Base-by-base conservation (phyloP, 768 basidiomycete species). In the Naganishia friedmannii region DNA sequence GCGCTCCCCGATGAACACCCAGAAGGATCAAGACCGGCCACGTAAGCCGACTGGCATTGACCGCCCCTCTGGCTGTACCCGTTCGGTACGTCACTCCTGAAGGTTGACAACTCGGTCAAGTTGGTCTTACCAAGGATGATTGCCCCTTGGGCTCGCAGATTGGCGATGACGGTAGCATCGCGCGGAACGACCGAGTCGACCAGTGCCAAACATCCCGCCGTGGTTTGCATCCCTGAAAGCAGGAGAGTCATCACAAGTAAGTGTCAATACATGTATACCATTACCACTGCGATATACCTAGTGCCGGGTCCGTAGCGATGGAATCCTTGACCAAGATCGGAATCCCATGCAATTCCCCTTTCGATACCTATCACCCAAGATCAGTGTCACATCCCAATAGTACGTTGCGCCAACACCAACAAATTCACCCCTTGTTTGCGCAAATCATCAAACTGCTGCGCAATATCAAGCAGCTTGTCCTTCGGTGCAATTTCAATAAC, bases 401-500 rank as follows among this genome's bases (percentile, higher is more conserved):
- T 37, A 37, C 12, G 34, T 37, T 8, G 28, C 28, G 13, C 29
- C 23, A 51, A 53, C 8, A 9, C 8, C n/a, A 6, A 26, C 4
- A 32, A 32, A 34, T 9, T 56, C 31, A 56, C 55, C 17, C 55
- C 55, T 56, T 56, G 55, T 12, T 56, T 56, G 5, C 74, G 71
- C 48, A 71, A 53, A 9, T 74, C 76, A 55, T 78, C 77, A 29
- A 76, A 66, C n/a, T 54, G 9, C 19, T 65, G 45, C 15, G 77
- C 77, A 29, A 77, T 74, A 19, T 58, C 53, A 45, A 77, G 48
- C 31, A 76, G n/a, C 15, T 48, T 57, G 8, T 75, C 73, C n/a
- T 55, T 32, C 29, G 77, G 76, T 9, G 74, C 76, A 3, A 72
- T 68, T 34, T 76, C 71, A 23, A 77, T 75, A 53, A 78, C 69